Base-by-base conservation (phyloP, 345 rosid genomes). In the Sisymbrium altissimum region DNA sequence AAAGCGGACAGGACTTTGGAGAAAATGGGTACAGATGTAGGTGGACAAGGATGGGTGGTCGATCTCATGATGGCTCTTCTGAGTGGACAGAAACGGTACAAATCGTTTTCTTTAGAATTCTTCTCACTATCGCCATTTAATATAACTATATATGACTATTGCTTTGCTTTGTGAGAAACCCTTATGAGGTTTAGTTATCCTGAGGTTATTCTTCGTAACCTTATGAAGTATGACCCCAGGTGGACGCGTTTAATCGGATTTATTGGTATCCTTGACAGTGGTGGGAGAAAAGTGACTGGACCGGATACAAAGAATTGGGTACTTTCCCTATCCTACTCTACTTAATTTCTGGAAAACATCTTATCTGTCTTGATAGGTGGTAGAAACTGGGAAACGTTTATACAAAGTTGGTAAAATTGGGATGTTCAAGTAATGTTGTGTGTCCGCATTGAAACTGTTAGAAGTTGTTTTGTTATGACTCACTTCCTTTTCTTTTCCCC, bases 261-360 rank as follows among this genome's bases (percentile, higher is more conserved):
- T 87, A 64, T 90, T 90, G 83, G 82, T 87, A 82, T 88, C 80
- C 78, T 88, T 95, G 92, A 82, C 99, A 95, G 99, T 95, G 99
- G 99, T 95, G 99, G 99, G 99, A 95, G 93, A 95, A 95, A 84
- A 92, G 99, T 85, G 86, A 91, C 81, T 95, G 99, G 99, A 91
- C 87, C 15, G 97, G 99, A 75, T 87, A 91, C 93, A 95, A 92
- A 86, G 99, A 95, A 81, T 87, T 95, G 81, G 99, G 97, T 91
- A 89, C 64, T 66, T 50, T 62, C 79, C 43, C 45, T 63, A 54
- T 27, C 59, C 14, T 52, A 18, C 52, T 29, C 32, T 46, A 49
- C 58, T 46, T 54, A 8, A 44, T 52, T 49, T 35, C 62, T 66
- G 61, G 67, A 33, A 27, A 33, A 52, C 54, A 18, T 74, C 44